These are phyloP conservation scores for Phytopythium mirpurense DNA, from an alignment of 352 stramenopile species.

Conservation along the genomic window DNA sequence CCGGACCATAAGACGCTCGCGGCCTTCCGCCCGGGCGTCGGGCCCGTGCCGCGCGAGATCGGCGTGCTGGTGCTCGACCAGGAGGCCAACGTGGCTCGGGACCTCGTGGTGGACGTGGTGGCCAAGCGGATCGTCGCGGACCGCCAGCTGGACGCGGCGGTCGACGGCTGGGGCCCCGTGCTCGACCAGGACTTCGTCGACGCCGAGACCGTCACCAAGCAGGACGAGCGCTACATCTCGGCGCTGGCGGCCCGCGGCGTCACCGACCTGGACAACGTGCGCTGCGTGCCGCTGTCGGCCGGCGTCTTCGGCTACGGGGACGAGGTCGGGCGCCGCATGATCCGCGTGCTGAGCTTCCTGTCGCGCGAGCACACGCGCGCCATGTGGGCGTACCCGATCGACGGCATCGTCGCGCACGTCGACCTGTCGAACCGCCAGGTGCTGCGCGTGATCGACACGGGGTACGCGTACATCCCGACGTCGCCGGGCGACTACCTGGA, in stretches of 20 bases:
- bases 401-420: constrained; percentile 39
- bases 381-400: constrained; percentile 44
- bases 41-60: constrained; percentile 41
- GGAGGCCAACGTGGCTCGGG: constrained; percentile 18
- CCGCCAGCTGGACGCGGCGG: constrained; percentile 28
- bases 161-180: constrained; percentile 36
- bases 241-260: constrained; percentile 36
- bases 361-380: constrained; percentile 31
- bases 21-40: constrained; percentile 24
- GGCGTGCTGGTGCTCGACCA: constrained; percentile 34
- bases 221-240: constrained; percentile 27
- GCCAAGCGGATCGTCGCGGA: constrained; percentile 27
- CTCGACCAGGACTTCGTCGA: constrained; percentile 44
- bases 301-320: constrained; percentile 36
- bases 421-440: constrained; percentile 36
- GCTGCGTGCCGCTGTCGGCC: constrained; percentile 32
- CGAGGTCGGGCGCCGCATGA: constrained; percentile 36
- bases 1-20: constrained; percentile 35
- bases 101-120: constrained; percentile 40
- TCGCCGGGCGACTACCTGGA: constrained; percentile 41
- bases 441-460: constrained; percentile 29
- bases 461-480: constrained; percentile 34
- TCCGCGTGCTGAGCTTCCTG: constrained; percentile 42
- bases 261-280: constrained; percentile 37
- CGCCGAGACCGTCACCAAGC: constrained; percentile 36